Evolutionary conservation across 179 eudicot genomes (phyloP).

Genomic region (Beta lomatogona): DNA sequence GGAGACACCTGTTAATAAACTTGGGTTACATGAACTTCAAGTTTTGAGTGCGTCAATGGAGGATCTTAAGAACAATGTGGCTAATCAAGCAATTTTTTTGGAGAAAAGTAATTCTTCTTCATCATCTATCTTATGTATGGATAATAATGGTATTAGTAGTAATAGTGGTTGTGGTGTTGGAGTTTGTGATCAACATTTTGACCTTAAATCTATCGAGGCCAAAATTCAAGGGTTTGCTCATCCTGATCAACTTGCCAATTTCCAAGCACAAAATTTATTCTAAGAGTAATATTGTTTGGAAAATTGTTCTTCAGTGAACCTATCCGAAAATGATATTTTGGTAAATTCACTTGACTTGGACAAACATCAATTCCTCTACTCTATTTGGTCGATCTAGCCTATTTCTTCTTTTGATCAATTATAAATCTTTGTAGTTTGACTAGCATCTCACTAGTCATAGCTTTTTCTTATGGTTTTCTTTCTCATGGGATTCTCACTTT

Average conservation of each 20-base stretch:
- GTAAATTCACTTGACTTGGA: too few relatives aligned
- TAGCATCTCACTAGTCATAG: constrained; percentile 32
- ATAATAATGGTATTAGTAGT: neutral
- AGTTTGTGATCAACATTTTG: constrained; percentile 30
- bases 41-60: constrained; percentile 49
- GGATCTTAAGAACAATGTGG: constrained; percentile 50
- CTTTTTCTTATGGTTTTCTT: neutral
- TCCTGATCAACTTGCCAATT: constrained; percentile 27
- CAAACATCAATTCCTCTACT: too few relatives aligned
- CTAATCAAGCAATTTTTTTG: constrained; percentile 31
- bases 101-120: constrained; percentile 15
- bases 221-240: constrained; percentile 35
- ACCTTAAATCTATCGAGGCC: constrained; percentile 36
- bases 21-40: constrained; percentile 44
- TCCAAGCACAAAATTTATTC: constrained; percentile 26
- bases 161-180: constrained; percentile 6
- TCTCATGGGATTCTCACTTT: neutral
- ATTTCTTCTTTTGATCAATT: neutral
- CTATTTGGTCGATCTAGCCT: too few relatives aligned
- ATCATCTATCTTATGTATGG: constrained; percentile 21
- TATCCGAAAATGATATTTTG: too few relatives aligned
- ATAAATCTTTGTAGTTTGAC: neutral
- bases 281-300: neutral
- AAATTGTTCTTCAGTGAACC: too few relatives aligned
- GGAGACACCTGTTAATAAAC: constrained; percentile 51